Conservation (phyloP, 129 eudicot species). For the Gnaphalium uliginosum region DNA sequence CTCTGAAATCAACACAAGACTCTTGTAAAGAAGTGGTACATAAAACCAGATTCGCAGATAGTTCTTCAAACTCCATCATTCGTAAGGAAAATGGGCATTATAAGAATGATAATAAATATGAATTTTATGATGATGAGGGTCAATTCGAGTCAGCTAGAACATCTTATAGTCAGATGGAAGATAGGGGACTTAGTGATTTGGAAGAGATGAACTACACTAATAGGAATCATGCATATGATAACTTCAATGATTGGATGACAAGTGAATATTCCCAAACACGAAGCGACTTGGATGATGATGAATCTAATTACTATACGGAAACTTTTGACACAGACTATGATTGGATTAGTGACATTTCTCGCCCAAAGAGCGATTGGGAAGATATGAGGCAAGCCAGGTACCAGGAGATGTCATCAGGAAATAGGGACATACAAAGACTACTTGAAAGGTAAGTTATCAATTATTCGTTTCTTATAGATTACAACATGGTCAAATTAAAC, state of each 20-base stretch:
- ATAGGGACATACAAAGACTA: constrained; percentile 61
- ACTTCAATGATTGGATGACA: constrained; percentile 42
- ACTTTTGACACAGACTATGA: constrained; percentile 43
- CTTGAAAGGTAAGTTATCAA: constrained; percentile 58
- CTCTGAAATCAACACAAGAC: constrained; percentile 26
- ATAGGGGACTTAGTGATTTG: constrained; percentile 9
- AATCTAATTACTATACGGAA: constrained; percentile 35
- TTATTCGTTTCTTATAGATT: neutral
- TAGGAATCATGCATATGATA: constrained; percentile 22
- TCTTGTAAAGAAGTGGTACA: constrained; percentile 19
- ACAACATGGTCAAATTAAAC: neutral
- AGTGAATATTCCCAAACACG: constrained; percentile 52
- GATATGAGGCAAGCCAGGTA: constrained; percentile 75
- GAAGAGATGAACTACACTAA: constrained; percentile 11
- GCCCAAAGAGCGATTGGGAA: constrained; percentile 91
- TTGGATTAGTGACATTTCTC: constrained; percentile 76
- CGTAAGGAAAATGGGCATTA: constrained; percentile 24
- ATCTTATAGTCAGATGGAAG: constrained; percentile 15
- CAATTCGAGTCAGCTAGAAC: constrained; percentile 35
- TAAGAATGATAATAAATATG: neutral
- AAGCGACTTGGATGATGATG: constrained; percentile 55
- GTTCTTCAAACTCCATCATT: constrained; percentile 25
- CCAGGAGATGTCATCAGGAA: constrained; percentile 60
- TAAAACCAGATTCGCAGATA: constrained; percentile 30
- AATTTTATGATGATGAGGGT: constrained; percentile 32